Percentiles rank a stretch among this genome's conserved stretches.
These are phyloP conservation scores for Peniophora sp. DNA, from an alignment of 1,284 basidiomycete genomes.

Conservation along the genomic window DNA sequence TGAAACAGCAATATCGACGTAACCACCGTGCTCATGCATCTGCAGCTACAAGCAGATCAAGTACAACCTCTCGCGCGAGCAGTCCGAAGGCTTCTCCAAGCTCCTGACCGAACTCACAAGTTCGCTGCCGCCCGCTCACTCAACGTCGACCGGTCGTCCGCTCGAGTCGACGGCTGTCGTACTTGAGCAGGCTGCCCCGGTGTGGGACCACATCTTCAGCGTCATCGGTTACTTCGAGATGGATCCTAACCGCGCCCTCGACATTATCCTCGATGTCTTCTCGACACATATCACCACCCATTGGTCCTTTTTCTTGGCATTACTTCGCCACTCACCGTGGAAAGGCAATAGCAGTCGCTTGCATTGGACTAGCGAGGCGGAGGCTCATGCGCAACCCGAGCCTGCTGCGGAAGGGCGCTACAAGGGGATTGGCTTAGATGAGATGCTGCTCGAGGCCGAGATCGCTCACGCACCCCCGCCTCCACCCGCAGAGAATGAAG, in stretches of 20 bases:
- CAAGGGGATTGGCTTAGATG: slow-evolving; percentile 55
- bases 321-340: slow-evolving; percentile 73
- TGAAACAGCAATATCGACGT: slow-evolving; percentile 12
- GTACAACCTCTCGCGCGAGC: slow-evolving; percentile 95
- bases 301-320: slow-evolving; percentile 85
- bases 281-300: slow-evolving; percentile 77
- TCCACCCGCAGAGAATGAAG: slow-evolving; percentile 9
- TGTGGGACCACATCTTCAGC: slow-evolving; percentile 84
- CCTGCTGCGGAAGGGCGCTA: slow-evolving; percentile 32
- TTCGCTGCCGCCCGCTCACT: slow-evolving; percentile 69
- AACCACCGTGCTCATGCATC: background rate
- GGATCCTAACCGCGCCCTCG: slow-evolving; percentile 90
- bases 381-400: slow-evolving; percentile 23
- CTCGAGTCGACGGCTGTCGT: slow-evolving; percentile 49
- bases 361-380: slow-evolving; percentile 33
- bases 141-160: slow-evolving; percentile 49
- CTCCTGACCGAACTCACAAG: slow-evolving; percentile 81
- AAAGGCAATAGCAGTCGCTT: slow-evolving; percentile 24
- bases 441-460: slow-evolving; percentile 53
- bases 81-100: slow-evolving; percentile 95
- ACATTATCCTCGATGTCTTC: slow-evolving; percentile 90
- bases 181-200: slow-evolving; percentile 58
- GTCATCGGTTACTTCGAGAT: slow-evolving; percentile 95
- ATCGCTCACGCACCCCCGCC: slow-evolving; percentile 12
- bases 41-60: slow-evolving; percentile 94